Conservation (phyloP, 306 rosid species). For the Geum urbanum region DNA sequence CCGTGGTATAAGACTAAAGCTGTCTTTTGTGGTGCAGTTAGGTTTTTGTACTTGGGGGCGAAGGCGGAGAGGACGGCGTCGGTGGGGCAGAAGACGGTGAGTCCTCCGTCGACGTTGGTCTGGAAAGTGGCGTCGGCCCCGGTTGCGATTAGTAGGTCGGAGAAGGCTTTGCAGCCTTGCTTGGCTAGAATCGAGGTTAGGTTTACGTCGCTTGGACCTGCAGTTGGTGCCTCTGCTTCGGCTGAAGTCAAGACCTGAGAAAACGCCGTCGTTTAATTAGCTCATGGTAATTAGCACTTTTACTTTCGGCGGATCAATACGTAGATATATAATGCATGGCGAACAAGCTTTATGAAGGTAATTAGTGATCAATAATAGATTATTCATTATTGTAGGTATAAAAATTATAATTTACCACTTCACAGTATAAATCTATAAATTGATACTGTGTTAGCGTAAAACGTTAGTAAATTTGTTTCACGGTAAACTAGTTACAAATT, state of each 20-base stretch:
- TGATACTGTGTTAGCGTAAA: too few species aligned
- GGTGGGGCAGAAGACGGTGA: conserved; percentile 86
- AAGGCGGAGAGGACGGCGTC: conserved; percentile 50
- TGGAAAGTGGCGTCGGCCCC: conserved; percentile 58
- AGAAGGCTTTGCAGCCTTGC: conserved; percentile 83
- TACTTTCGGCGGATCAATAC: too few species aligned
- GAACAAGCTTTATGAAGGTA: too few species aligned
- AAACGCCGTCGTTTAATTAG: not conserved
- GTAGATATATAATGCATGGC: too few species aligned
- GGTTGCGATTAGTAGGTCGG: conserved; percentile 45
- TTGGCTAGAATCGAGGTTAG: conserved; percentile 57
- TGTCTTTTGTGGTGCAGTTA: conserved; percentile 51
- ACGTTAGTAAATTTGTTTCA: too few species aligned
- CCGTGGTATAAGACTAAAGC: conserved; percentile 70
- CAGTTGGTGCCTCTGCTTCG: conserved; percentile 91
- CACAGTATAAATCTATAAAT: too few species aligned
- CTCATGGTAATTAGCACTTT: not conserved
- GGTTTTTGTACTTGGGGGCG: conserved; percentile 63
- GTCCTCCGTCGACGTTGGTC: conserved; percentile 62
- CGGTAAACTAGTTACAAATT: too few species aligned
- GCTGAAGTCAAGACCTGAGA: conserved; percentile 56
- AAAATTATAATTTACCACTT: too few species aligned
- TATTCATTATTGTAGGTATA: too few species aligned
- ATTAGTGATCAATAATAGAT: too few species aligned
- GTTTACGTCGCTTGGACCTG: conserved; percentile 57